Evolutionary conservation across 805 yeast species (phyloP).

Genomic region (Lipomyces orientalis): DNA sequence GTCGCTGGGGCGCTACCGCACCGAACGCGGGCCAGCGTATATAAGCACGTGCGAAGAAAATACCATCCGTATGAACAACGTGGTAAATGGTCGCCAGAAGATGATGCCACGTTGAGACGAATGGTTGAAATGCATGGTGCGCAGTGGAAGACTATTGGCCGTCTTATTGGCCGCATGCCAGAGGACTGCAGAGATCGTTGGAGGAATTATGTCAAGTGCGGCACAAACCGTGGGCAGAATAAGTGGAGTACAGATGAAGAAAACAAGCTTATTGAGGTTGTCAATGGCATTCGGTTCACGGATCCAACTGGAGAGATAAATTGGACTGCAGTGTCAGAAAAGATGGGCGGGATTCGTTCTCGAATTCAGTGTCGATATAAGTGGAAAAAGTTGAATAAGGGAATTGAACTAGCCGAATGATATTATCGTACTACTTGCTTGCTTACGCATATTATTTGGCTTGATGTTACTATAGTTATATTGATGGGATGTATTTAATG

Average conservation of each 20-base stretch:
- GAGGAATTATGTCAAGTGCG: constrained; percentile 95
- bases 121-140: constrained; percentile 72
- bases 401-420: not conserved
- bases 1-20: constrained; percentile 79
- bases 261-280: constrained; percentile 59
- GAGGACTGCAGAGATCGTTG: constrained; percentile 97
- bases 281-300: constrained; percentile 55
- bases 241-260: constrained; percentile 85
- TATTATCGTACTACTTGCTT: not conserved
- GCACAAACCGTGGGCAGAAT: constrained; percentile 71
- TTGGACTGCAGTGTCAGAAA: constrained; percentile 91
- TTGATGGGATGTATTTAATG: not conserved
- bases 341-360: constrained; percentile 86
- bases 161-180: constrained; percentile 86
- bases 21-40: constrained; percentile 85
- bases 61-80: constrained; percentile 87
- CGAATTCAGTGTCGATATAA: constrained; percentile 95
- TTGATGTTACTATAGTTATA: not conserved
- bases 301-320: constrained; percentile 57
- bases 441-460: not conserved
- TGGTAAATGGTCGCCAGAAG: constrained; percentile 88
- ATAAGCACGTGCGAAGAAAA: constrained; percentile 88
- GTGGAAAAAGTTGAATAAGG: constrained; percentile 68
- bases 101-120: constrained; percentile 69
- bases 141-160: constrained; percentile 88